Evolutionary conservation across 177 flowering plant genomes (phyloP).

Genomic region (Vitis hybrid): DNA sequence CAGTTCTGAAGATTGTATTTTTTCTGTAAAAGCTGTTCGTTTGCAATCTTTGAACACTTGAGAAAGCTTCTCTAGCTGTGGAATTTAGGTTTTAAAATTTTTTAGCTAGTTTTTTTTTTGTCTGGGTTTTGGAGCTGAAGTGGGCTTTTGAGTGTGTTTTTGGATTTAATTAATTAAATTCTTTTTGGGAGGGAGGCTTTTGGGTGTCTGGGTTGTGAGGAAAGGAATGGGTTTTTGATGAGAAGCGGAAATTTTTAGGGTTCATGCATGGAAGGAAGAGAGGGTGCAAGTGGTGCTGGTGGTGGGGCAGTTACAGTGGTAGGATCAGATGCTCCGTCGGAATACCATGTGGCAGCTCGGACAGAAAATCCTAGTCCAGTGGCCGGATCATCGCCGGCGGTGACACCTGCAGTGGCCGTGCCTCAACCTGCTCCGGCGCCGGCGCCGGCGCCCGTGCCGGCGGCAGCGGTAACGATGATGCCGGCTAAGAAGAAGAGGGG

Average conservation of each 20-base stretch:
- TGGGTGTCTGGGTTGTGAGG: slow-evolving; percentile 2
- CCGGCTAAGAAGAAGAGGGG: slow-evolving; percentile 79
- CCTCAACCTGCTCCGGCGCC: slow-evolving; percentile 19
- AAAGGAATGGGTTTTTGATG: slow-evolving; percentile 23
- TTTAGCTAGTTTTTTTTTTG: not conserved
- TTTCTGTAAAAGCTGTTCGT: too few species aligned
- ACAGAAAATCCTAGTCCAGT: slow-evolving; percentile 48
- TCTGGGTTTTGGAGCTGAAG: slow-evolving; percentile 5
- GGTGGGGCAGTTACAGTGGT: slow-evolving; percentile 82
- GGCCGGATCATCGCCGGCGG: slow-evolving; percentile 33
- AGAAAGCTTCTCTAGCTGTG: not conserved
- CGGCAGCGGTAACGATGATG: slow-evolving; percentile 6
- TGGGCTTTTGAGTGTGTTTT: not conserved
- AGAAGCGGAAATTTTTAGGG: slow-evolving; percentile 13
- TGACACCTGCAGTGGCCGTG: slow-evolving; percentile 22
- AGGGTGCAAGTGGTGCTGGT: slow-evolving; percentile 32
- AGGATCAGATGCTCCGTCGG: slow-evolving; percentile 84
- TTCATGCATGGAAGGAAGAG: slow-evolving; percentile 68
- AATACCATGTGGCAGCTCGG: slow-evolving; percentile 72
- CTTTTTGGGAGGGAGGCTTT: not conserved
- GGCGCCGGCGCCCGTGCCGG: slow-evolving; percentile 22
- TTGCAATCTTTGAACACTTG: not conserved
- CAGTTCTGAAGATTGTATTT: too few species aligned
- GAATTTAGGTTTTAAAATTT: not conserved
- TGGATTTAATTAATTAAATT: not conserved